phyloP scores from a whole-genome alignment of 305 asterid genomes.

The Fraxinus latifolia region DNA sequence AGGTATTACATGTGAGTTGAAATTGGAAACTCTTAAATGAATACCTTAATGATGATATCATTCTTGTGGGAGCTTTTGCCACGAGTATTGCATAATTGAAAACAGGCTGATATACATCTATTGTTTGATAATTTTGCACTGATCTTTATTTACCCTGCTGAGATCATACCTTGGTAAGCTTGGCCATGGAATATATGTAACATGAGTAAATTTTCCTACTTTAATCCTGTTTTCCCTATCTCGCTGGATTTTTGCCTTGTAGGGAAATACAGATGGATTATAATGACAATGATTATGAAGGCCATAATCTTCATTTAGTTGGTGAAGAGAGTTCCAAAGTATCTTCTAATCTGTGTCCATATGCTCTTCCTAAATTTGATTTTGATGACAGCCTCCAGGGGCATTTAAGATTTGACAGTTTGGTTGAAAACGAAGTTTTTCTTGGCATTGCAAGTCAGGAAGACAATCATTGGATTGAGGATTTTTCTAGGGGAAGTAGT shows the following conservation, averaged over 20 bases:
- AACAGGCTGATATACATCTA: neutral
- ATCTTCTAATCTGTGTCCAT: slow-evolving; percentile 76
- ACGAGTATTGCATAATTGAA: neutral
- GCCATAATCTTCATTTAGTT: slow-evolving; percentile 72
- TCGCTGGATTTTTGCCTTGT: slow-evolving; percentile 23
- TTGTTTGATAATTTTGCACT: slow-evolving; percentile 5
- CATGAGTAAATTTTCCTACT: neutral
- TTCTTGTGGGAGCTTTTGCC: neutral
- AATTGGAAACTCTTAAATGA: neutral
- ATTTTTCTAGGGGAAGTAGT: slow-evolving; percentile 77
- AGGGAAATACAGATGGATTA: slow-evolving; percentile 90
- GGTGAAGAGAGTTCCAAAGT: slow-evolving; percentile 85
- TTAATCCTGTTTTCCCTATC: slow-evolving; percentile 8
- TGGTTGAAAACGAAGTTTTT: slow-evolving; percentile 97
- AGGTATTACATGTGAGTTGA: neutral
- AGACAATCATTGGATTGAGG: slow-evolving; percentile 97
- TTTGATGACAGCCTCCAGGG: slow-evolving; percentile 82
- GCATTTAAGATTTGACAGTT: slow-evolving; percentile 84
- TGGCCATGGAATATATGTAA: slow-evolving; percentile 14
- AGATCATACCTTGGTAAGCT: slow-evolving; percentile 9
- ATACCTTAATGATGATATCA: neutral
- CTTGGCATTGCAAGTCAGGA: slow-evolving; percentile 96
- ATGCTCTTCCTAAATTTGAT: slow-evolving; percentile 92
- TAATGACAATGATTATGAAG: slow-evolving; percentile 83
- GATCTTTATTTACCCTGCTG: slow-evolving; percentile 8